Conservation (phyloP, 805 yeast species). For the Pichia ethanolica region DNA sequence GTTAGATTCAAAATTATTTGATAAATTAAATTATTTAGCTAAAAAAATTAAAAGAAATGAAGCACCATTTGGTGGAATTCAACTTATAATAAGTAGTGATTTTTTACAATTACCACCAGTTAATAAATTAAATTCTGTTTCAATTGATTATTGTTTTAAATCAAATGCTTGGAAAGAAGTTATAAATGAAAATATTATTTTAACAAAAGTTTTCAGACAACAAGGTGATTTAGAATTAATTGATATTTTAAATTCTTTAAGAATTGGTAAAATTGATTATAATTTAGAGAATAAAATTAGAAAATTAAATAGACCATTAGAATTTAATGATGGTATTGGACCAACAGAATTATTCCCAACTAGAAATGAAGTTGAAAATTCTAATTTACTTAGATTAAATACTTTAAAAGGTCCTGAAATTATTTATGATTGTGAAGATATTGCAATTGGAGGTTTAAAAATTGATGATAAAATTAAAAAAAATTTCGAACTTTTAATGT, state of each 20-base stretch:
- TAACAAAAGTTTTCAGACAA: slow-evolving; percentile 83
- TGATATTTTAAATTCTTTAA: slow-evolving; percentile 69
- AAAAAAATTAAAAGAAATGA: slow-evolving; percentile 37
- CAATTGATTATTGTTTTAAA: slow-evolving; percentile 63
- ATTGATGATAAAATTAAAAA: slow-evolving; percentile 13
- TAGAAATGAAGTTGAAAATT: slow-evolving; percentile 71
- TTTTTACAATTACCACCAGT: slow-evolving; percentile 90
- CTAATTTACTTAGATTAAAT: slow-evolving; percentile 51
- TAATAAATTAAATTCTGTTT: slow-evolving; percentile 31
- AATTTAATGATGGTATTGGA: slow-evolving; percentile 63
- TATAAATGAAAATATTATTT: slow-evolving; percentile 57
- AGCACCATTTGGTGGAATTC: slow-evolving; percentile 75
- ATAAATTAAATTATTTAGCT: slow-evolving; percentile 58
- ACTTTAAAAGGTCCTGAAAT: slow-evolving; percentile 40
- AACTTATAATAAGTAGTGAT: slow-evolving; percentile 70
- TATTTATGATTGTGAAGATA: slow-evolving; percentile 41
- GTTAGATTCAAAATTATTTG: slow-evolving; percentile 64
- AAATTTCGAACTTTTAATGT: slow-evolving; percentile 48
- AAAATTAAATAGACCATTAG: slow-evolving; percentile 48
- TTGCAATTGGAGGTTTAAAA: slow-evolving; percentile 1
- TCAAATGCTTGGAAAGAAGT: slow-evolving; percentile 59
- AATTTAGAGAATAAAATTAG: slow-evolving; percentile 42
- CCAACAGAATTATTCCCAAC: slow-evolving; percentile 92
- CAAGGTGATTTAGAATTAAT: slow-evolving; percentile 70
- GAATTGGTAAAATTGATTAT: slow-evolving; percentile 59